Evolutionary conservation across 2,329 filamentous ascomycete species (phyloP).

Genomic region (Arthroderma uncinatum): DNA sequence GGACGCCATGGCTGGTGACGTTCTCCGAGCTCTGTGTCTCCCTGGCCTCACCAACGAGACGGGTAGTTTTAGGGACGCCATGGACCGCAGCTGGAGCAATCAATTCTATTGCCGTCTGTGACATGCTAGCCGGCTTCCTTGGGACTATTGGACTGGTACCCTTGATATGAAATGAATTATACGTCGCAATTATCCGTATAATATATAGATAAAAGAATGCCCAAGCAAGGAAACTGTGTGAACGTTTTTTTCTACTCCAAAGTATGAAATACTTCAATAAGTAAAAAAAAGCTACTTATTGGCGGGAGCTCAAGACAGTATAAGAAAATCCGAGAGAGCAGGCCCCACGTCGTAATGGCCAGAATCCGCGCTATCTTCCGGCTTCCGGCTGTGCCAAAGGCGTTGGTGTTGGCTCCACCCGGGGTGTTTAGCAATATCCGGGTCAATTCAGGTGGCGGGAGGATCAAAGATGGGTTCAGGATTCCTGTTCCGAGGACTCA

Average conservation of each 20-base stretch:
- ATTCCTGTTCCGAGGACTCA: neutral
- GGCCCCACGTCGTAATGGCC: neutral
- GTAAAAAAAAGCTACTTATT: conserved; percentile 2
- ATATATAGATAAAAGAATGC: neutral
- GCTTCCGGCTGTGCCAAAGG: neutral
- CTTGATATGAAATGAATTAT: neutral
- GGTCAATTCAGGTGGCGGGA: neutral
- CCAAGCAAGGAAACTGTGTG: neutral
- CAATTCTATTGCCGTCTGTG: conserved; percentile 2
- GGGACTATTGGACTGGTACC: neutral
- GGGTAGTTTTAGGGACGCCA: neutral
- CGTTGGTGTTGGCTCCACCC: neutral
- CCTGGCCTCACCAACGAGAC: neutral
- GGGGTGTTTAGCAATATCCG: neutral
- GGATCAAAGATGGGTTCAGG: neutral
- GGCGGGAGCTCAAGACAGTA: conserved; percentile 4
- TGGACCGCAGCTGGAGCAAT: neutral
- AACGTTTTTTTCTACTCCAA: neutral
- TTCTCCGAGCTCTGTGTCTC: neutral
- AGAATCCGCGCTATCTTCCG: neutral
- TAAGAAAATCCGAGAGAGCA: neutral
- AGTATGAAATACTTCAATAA: neutral
- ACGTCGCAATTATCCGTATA: neutral
- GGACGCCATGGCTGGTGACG: neutral
- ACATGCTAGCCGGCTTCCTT: neutral